Base-by-base conservation (phyloP, 1,284 basidiomycete genomes). In the Somion occarium region DNA sequence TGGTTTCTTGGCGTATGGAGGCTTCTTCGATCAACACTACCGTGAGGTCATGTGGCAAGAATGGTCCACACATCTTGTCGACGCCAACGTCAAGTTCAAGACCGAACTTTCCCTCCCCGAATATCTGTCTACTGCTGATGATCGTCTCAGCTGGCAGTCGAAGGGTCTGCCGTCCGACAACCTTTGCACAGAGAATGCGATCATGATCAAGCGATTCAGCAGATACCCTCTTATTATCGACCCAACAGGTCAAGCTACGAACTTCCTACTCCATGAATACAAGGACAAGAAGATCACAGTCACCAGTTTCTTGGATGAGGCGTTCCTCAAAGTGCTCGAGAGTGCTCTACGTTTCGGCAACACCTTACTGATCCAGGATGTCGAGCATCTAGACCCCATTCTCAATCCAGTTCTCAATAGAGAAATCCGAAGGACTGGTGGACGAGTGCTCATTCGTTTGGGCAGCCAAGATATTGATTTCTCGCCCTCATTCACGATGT, bases 381-480 rank as follows among this genome's bases (percentile, higher is more conserved):
- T 98, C 38, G 97, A 99, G 65, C 91, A 96, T 61, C 81, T 99
- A 30, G 98, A 99, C 67, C 97, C 98, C 0, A 97, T 99, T 58
- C 78, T 99, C 53, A 99, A 99, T 63, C 91, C 96, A 1, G 94
- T 99, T 18, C 80, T 99, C 55, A 99, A 99, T 78, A 93, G 88
- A 64, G 97, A 99, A 72, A 91, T 98, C 42, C 82, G 96, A 38
- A 83, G 93, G 38, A 95, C 93, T 2, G 97, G 97, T 49, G 97
- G 97, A 41, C 93, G 97, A 69, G 94, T 99, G 11, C 83, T 99
- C 44, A 98, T 99, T 61, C 91, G 97, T 44, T 79, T 99, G 23
- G 97, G 97, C n/a, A 97, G 80, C 65, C 96, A 99, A 72, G 98
- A 99, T 59, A 98, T 99, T 66, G 97, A 99, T 70, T 99, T 98